These are phyloP conservation scores for Bidens hawaiensis DNA, from an alignment of 140 eudicot genomes.

Conservation along the genomic window DNA sequence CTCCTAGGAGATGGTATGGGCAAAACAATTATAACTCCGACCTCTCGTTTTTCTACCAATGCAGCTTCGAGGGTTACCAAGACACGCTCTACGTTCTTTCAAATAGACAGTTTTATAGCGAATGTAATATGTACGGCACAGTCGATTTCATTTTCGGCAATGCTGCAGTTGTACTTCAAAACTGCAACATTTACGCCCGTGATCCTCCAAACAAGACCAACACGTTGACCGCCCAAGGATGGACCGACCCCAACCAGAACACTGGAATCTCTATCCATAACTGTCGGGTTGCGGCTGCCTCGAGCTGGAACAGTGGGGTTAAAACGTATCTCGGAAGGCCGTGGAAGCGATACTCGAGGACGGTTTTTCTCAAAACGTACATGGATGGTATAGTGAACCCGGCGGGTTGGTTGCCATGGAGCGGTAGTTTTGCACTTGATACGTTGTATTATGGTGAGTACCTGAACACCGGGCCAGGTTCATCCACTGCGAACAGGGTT, in stretches of 20 bases:
- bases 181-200: conserved; percentile 37
- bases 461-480: conserved; percentile 44
- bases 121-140: conserved; percentile 33
- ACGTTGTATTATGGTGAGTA: conserved; percentile 51
- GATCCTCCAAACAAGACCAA: conserved; percentile 33
- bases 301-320: conserved; percentile 28
- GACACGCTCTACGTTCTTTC: conserved; percentile 41
- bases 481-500: conserved; percentile 33
- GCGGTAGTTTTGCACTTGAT: conserved; percentile 38
- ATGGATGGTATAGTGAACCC: conserved; percentile 36
- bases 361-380: conserved; percentile 34
- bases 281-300: conserved; percentile 32
- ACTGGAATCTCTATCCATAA: conserved; percentile 47
- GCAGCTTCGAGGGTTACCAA: conserved; percentile 48
- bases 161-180: conserved; percentile 37
- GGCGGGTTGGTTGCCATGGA: conserved; percentile 48
- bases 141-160: conserved; percentile 44
- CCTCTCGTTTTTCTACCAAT: conserved; percentile 43
- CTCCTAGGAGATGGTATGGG: conserved; percentile 56
- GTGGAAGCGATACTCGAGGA: conserved; percentile 46
- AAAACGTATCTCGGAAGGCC: conserved; percentile 51
- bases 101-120: conserved; percentile 34
- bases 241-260: conserved; percentile 45
- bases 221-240: conserved; percentile 48
- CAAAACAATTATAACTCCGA: conserved; percentile 48